These are phyloP conservation scores for Cladosporium sp. DNA, from an alignment of 2,329 filamentous ascomycete species.

Conservation along the genomic window DNA sequence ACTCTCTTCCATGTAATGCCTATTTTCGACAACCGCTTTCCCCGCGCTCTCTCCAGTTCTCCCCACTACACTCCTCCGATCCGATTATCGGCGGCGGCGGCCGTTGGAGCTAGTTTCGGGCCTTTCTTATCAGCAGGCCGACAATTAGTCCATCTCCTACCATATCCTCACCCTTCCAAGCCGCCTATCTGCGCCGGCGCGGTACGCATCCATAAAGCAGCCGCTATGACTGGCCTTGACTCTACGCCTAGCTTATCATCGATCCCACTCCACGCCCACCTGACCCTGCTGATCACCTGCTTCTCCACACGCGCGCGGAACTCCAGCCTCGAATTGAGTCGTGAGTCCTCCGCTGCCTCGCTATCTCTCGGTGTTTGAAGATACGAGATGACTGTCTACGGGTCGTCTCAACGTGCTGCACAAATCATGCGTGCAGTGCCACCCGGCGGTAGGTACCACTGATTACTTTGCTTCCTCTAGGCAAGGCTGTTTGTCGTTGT, in stretches of 20 bases:
- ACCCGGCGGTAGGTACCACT: conserved; percentile 6
- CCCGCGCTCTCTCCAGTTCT: conserved; percentile 9
- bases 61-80: background rate
- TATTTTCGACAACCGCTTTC: background rate
- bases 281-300: conserved; percentile 19
- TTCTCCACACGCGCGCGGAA: conserved; percentile 6
- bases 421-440: conserved; percentile 8
- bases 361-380: background rate
- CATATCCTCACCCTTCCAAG: background rate
- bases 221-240: conserved; percentile 12
- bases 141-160: background rate
- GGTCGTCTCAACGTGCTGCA: background rate
- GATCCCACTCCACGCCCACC: conserved; percentile 14
- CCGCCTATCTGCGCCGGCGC: conserved; percentile 19
- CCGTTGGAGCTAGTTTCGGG: background rate
- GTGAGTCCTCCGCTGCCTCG: conserved; percentile 3
- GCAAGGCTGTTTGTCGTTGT: background rate
- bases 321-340: conserved; percentile 7
- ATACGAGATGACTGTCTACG: conserved; percentile 5
- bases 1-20: background rate
- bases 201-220: background rate
- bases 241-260: conserved; percentile 7
- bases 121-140: conserved; percentile 10
- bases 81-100: conserved; percentile 2
- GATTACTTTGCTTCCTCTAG: background rate